Evolutionary conservation across 2,329 filamentous ascomycete species (phyloP).

Genomic region (Penicillium janthinellum): DNA sequence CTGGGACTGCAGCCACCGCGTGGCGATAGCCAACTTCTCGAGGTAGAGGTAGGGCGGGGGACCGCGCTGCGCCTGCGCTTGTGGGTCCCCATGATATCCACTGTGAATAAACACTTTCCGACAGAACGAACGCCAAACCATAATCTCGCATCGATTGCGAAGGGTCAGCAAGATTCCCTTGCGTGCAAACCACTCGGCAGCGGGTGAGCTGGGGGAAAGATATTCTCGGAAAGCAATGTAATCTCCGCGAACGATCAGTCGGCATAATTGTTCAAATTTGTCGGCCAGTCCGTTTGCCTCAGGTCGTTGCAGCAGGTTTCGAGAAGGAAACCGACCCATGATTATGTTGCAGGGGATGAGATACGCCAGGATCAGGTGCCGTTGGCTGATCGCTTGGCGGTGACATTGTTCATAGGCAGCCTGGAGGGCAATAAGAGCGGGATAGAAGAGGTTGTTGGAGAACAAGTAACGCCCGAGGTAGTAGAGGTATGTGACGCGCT

Average conservation of each 20-base stretch:
- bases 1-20: conserved; percentile 62
- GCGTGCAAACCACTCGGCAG: conserved; percentile 73
- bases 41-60: conserved; percentile 74
- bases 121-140: conserved; percentile 82
- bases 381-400: conserved; percentile 62
- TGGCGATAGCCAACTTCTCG: conserved; percentile 65
- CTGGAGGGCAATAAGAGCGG: conserved; percentile 73
- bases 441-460: conserved; percentile 78
- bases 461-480: conserved; percentile 91
- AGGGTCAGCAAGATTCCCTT: conserved; percentile 76
- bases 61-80: conserved; percentile 47
- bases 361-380: conserved; percentile 78
- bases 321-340: conserved; percentile 78
- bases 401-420: conserved; percentile 78
- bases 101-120: conserved; percentile 76
- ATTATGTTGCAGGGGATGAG: conserved; percentile 82
- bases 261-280: conserved; percentile 72
- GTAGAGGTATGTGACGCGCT: conserved; percentile 91
- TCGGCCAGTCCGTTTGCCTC: conserved; percentile 67
- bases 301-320: conserved; percentile 65
- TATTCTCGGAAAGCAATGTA: conserved; percentile 72
- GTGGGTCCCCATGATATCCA: conserved; percentile 65
- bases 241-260: conserved; percentile 72
- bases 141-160: conserved; percentile 73
- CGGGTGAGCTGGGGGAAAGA: conserved; percentile 55